These are phyloP conservation scores for Dunaliella primolecta DNA, from an alignment of 139 green algal species.

Conservation along the genomic window DNA sequence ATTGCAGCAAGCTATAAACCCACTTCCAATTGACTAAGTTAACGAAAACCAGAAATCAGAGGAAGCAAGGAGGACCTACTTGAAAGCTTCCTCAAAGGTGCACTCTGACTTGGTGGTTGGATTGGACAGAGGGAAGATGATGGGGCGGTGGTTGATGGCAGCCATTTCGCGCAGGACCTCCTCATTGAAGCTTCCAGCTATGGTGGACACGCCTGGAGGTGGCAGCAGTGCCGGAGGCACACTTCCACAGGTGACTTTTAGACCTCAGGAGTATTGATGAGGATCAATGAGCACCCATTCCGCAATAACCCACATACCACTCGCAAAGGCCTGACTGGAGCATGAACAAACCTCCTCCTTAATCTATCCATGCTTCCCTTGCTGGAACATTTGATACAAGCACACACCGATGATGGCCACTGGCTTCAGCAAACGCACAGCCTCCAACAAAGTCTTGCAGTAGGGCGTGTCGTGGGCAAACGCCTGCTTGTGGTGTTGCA, in stretches of 20 bases:
- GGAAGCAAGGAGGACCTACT: too few relatives aligned
- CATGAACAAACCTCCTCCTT: too few relatives aligned
- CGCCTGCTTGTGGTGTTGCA: slow-evolving; percentile 77
- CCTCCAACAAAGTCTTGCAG: slow-evolving; percentile 42
- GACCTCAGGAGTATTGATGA: too few relatives aligned
- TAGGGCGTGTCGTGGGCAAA: slow-evolving; percentile 54
- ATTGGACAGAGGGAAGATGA: slow-evolving; percentile 94
- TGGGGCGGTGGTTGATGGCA: slow-evolving; percentile 61
- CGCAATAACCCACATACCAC: too few relatives aligned
- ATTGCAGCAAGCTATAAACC: too few relatives aligned
- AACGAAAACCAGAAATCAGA: too few relatives aligned
- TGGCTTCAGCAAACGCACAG: slow-evolving; percentile 42
- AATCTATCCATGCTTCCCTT: too few relatives aligned
- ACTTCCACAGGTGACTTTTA: slow-evolving; percentile 4
- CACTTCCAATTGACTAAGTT: too few relatives aligned
- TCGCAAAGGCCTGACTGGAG: too few relatives aligned
- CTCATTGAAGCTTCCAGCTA: slow-evolving; percentile 47
- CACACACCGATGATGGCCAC: slow-evolving; percentile 50
- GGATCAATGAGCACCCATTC: too few relatives aligned
- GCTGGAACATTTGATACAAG: too few relatives aligned
- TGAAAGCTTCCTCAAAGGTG: slow-evolving; percentile 61
- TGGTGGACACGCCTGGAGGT: slow-evolving; percentile 45
- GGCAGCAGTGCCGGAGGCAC: background rate
- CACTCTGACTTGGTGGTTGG: slow-evolving; percentile 85
- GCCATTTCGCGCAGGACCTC: slow-evolving; percentile 59